Evolutionary conservation across 768 basidiomycete species (phyloP).

Genomic region (Termitomyces sp.): DNA sequence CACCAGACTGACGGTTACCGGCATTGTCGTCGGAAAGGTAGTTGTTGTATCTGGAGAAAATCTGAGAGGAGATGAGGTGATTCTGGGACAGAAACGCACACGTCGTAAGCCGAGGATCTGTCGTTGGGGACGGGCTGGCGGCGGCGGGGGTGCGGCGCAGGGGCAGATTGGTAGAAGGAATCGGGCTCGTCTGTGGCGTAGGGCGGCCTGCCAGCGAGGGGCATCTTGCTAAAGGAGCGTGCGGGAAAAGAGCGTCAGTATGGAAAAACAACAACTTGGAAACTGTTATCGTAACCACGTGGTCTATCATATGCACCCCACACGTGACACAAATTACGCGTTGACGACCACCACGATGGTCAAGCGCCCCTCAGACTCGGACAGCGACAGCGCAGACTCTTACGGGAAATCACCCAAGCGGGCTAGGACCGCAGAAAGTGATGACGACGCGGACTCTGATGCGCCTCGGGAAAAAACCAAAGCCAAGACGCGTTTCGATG

Average conservation of each 20-base stretch:
- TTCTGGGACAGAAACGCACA: constrained; percentile 40
- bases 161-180: constrained; percentile 46
- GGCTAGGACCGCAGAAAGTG: constrained; percentile 24
- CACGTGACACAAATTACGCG: constrained; percentile 1
- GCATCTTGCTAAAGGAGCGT: constrained; percentile 27
- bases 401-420: constrained; percentile 24
- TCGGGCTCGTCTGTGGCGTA: constrained; percentile 68
- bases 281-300: neutral
- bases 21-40: constrained; percentile 34
- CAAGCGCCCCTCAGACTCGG: constrained; percentile 42
- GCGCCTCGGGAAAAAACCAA: constrained; percentile 15
- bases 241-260: constrained; percentile 7
- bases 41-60: constrained; percentile 50
- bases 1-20: constrained; percentile 42
- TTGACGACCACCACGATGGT: constrained; percentile 32
- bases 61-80: constrained; percentile 5
- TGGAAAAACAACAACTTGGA: constrained; percentile 7
- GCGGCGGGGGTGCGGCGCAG: constrained; percentile 34
- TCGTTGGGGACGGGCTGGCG: constrained; percentile 45
- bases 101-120: constrained; percentile 58
- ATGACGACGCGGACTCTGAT: constrained; percentile 18
- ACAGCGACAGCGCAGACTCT: constrained; percentile 40
- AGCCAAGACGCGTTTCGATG: constrained; percentile 28
- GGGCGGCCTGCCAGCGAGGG: constrained; percentile 58
- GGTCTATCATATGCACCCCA: neutral